Base-by-base conservation (phyloP, 2,329 filamentous ascomycete species). In the Penicillium sp. region DNA sequence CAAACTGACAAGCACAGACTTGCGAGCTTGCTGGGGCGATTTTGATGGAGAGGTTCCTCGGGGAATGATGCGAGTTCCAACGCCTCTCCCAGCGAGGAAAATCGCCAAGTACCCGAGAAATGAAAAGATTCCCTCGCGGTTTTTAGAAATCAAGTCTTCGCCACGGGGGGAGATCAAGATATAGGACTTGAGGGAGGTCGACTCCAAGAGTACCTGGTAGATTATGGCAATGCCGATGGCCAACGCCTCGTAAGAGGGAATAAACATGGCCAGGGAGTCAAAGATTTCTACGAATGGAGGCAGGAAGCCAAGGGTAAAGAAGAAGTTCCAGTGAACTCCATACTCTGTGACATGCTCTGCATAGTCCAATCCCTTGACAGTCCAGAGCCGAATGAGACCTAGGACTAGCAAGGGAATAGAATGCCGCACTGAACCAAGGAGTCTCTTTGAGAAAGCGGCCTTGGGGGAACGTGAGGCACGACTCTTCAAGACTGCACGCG, bases 261-360 rank as follows among this genome's bases (percentile, higher is more conserved):
- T 74, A 49, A 88, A 66, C 13, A 80, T 78, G 51, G 93, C 83
- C 0, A 86, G 76, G 1, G 88, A 83, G 68, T 95, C 90, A 54
- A 93, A 90, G 0, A 94, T 70, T 23, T 93, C 91, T 46, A 96
- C 86, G 64, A 96, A 96, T 0, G 92, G 92, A 0, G 93, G 91
- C 20, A 99, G 76, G 41, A 97, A 83, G 5, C 86, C 92, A 8
- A 99, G 80, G 0, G 94, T 99, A 75, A 97, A 97, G 80, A 99
- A 99, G 73, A 99, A 99, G 72, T 99, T 99, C 94, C 94, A 99
- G 72, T 99, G 94, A 8, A 99, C 90, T 36, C 94, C 94, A 68
- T 99, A 99, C 69, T 99, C 94, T 12, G 90, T 91, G 52, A 97
- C 91, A 76, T 99, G 94, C 71, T 99, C 94, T 3, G 92, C 92